Conservation (phyloP, 2,329 filamentous ascomycete species). For the Sclerotinia minor region DNA sequence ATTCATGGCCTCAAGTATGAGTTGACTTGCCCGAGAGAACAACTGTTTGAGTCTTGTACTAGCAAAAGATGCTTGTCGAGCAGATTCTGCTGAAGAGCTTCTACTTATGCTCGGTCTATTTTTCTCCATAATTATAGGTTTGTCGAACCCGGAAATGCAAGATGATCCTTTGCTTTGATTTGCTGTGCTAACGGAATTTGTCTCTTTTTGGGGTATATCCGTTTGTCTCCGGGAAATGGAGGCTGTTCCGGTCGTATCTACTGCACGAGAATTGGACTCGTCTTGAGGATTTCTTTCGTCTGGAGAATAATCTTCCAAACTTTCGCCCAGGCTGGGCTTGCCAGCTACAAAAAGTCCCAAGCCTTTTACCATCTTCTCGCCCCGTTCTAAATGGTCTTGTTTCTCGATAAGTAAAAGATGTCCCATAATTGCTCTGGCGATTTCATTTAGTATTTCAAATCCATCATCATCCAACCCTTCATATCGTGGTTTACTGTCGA, state of each 20-base stretch:
- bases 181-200: not conserved
- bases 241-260: not conserved
- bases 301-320: slow-evolving; percentile 23
- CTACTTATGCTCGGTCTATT: slow-evolving; percentile 13
- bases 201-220: not conserved
- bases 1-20: slow-evolving; percentile 31
- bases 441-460: slow-evolving; percentile 54
- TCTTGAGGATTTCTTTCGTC: not conserved
- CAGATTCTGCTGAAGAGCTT: slow-evolving; percentile 15
- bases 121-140: not conserved
- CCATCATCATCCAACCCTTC: slow-evolving; percentile 50
- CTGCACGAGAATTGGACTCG: not conserved
- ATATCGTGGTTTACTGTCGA: slow-evolving; percentile 55
- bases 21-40: slow-evolving; percentile 32
- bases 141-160: not conserved
- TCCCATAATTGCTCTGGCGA: slow-evolving; percentile 56
- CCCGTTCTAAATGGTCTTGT: slow-evolving; percentile 51
- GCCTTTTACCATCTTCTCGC: slow-evolving; percentile 53
- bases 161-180: not conserved
- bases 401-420: slow-evolving; percentile 58
- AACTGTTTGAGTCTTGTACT: slow-evolving; percentile 23
- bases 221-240: not conserved
- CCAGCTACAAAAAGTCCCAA: slow-evolving; percentile 55
- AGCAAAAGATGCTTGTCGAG: slow-evolving; percentile 16
- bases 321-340: slow-evolving; percentile 41